Evolutionary conservation across 495 filamentous ascomycete species (phyloP).

Genomic region (Penicillium parvum): DNA sequence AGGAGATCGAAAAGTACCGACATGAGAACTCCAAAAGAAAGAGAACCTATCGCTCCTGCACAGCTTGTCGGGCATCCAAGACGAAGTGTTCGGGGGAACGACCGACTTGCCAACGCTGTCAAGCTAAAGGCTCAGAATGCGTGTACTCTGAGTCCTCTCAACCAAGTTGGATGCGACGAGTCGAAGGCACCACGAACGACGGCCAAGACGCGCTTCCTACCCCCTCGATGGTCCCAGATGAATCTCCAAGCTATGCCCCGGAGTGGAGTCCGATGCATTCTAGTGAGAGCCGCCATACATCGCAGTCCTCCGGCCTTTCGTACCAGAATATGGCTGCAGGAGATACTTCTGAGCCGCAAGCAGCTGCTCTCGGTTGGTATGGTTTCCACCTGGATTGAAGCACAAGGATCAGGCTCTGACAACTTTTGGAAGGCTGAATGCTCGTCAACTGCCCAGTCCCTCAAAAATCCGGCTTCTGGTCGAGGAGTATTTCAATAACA

Average conservation of each 20-base stretch:
- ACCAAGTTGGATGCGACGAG: slow-evolving; percentile 25
- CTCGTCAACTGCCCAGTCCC: slow-evolving; percentile 16
- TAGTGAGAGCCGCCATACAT: background rate
- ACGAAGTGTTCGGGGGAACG: slow-evolving; percentile 35
- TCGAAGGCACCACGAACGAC: slow-evolving; percentile 1
- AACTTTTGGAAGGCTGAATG: slow-evolving; percentile 12
- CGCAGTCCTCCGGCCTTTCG: slow-evolving; percentile 3
- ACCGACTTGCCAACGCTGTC: slow-evolving; percentile 28
- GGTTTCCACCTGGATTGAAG: background rate
- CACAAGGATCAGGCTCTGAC: background rate
- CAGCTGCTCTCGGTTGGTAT: slow-evolving; percentile 9
- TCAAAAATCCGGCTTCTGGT: slow-evolving; percentile 23
- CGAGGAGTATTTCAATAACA: slow-evolving; percentile 34
- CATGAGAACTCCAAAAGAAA: slow-evolving; percentile 14
- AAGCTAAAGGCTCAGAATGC: slow-evolving; percentile 20
- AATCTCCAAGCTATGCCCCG: background rate
- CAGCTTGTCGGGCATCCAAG: slow-evolving; percentile 27
- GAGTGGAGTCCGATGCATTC: background rate
- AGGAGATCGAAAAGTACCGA: background rate
- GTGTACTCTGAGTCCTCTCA: slow-evolving; percentile 27
- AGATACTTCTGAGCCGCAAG: background rate
- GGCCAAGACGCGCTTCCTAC: background rate
- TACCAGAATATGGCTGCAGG: background rate
- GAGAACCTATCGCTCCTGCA: slow-evolving; percentile 33
- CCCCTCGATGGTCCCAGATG: background rate